Percentiles rank a stretch among this genome's conserved stretches.
Conservation (phyloP, 2,329 filamentous ascomycete species). For the Fusarium hostae region DNA sequence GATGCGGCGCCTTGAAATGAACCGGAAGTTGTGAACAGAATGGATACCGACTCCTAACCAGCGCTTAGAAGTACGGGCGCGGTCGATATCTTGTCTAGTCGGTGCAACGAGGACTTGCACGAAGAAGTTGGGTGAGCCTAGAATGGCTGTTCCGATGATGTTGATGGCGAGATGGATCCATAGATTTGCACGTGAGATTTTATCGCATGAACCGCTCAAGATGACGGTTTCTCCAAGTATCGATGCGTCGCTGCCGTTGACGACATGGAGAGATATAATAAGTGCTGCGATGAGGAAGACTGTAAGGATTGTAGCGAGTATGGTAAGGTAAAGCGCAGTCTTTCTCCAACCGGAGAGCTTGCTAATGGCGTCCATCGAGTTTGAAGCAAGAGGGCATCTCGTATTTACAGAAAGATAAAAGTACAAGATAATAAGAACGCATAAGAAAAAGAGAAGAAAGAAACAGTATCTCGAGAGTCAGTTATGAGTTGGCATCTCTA, state of each 20-base stretch:
- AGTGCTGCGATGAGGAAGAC: background rate
- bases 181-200: background rate
- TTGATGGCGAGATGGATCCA: background rate
- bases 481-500: background rate
- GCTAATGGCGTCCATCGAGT: background rate
- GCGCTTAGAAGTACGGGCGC: background rate
- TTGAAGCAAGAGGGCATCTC: fast-evolving
- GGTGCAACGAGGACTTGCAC: background rate
- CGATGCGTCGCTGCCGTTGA: background rate
- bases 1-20: background rate
- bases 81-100: background rate
- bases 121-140: background rate
- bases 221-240: background rate
- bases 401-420: background rate
- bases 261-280: background rate
- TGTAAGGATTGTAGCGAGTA: background rate
- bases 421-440: background rate
- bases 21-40: background rate
- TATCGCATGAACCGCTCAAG: background rate
- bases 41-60: background rate
- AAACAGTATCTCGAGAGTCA: background rate
- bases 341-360: background rate
- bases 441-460: background rate
- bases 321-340: fast-evolving
- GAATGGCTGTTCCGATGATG: background rate